Base-by-base conservation (phyloP, 306 rosid species). In the Trifolium subterraneum region DNA sequence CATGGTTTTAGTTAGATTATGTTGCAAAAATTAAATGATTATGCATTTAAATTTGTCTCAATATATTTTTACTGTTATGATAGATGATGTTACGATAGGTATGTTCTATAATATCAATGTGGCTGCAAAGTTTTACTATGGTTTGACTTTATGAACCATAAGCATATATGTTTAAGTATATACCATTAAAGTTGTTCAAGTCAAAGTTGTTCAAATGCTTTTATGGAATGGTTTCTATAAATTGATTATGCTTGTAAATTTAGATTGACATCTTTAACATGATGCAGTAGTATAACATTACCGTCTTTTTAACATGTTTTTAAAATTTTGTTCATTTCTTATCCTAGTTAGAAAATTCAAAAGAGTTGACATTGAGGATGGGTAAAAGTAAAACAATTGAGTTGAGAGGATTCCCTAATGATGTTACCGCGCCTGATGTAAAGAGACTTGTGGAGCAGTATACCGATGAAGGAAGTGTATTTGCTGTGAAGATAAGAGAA, bases 341-440 rank as follows among this genome's bases (percentile, higher is more conserved):
- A 44, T 44, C 50, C 50, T 44, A 41, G 3, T 44, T 44, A 44
- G 50, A 16, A 44, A 44, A 44, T 4, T 44, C 50, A 44, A 44
- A 44, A 44, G 7, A 4, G 50, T 12, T 12, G n/a, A 14, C 50
- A 44, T 4, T 44, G 56, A 50, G 3, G 56, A 50, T 50, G 56
- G 11, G 19, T 16, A 50, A 50, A 50, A 50, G 56, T 50, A 50
- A 73, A 84, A 90, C 97, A 22, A 67, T 90, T 78, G 80, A 71
- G 71, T 68, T 93, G 72, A 66, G 51, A 68, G 98, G 97, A 81
- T 90, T 93, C 84, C 86, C 92, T 71, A 7, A 39, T 7, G 1
- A n/a, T 68, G 75, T 81, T 36, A 20, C 73, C 4, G 75, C 55
- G 15, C 15, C 65, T 10, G 2, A 10, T 2, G 84, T 88, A 31